phyloP scores from a whole-genome alignment of 208 protist genomes.

The Vickermania spadyakhi region DNA sequence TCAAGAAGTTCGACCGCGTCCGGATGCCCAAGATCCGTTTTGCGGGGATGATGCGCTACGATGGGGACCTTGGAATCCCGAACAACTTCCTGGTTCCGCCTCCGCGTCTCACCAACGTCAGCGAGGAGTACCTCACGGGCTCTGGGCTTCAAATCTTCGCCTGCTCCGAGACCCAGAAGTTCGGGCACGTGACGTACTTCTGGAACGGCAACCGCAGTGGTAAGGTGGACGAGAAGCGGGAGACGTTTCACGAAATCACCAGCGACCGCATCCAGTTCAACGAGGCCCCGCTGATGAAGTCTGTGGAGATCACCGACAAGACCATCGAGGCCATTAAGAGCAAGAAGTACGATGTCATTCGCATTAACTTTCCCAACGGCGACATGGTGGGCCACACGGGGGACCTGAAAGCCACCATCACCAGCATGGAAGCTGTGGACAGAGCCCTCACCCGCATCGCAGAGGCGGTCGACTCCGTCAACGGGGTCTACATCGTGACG shows the following conservation, averaged over 20 bases:
- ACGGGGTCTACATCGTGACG: slow-evolving; percentile 87
- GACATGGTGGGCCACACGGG: slow-evolving; percentile 97
- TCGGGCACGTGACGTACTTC: slow-evolving; percentile 96
- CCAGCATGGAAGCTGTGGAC: slow-evolving; percentile 79
- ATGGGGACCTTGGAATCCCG: slow-evolving; percentile 92
- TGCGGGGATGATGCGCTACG: slow-evolving; percentile 94
- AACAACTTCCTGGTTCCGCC: slow-evolving; percentile 92
- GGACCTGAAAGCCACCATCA: slow-evolving; percentile 76
- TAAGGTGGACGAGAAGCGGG: slow-evolving; percentile 78
- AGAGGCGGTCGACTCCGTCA: slow-evolving; percentile 73
- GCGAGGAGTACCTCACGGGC: slow-evolving; percentile 85
- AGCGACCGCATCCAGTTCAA: slow-evolving; percentile 91
- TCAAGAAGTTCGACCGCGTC: slow-evolving; percentile 89
- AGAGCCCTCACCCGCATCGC: slow-evolving; percentile 69
- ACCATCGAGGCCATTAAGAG: slow-evolving; percentile 86
- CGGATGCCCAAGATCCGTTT: slow-evolving; percentile 87
- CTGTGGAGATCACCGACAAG: slow-evolving; percentile 85
- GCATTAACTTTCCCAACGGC: slow-evolving; percentile 93
- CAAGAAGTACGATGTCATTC: slow-evolving; percentile 87
- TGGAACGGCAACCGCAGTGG: slow-evolving; percentile 95
- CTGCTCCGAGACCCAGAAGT: slow-evolving; percentile 95
- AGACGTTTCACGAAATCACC: slow-evolving; percentile 88
- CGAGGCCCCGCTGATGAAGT: slow-evolving; percentile 93
- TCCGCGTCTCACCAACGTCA: slow-evolving; percentile 79
- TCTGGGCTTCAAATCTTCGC: slow-evolving; percentile 85